Percentiles rank a stretch among this genome's conserved stretches.
These are phyloP conservation scores for Rheum nobile DNA, from an alignment of 148 eudicot genomes.

Conservation along the genomic window DNA sequence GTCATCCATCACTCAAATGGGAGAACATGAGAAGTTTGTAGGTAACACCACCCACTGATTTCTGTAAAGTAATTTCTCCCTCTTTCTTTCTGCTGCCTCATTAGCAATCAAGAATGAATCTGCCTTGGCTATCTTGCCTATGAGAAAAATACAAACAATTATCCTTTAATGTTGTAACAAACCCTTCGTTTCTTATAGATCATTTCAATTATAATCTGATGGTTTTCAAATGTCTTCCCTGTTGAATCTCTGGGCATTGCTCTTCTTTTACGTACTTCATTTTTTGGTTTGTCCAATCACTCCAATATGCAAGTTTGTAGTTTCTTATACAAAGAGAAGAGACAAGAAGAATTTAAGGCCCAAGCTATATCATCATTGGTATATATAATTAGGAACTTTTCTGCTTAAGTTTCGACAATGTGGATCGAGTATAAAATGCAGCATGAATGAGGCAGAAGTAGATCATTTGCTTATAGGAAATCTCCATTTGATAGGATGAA, in stretches of 20 bases:
- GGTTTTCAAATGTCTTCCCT: neutral
- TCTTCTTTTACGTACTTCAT: neutral
- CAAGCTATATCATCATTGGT: too few relatives aligned
- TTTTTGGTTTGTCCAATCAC: neutral
- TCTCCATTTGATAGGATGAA: too few relatives aligned
- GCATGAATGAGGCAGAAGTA: too few relatives aligned
- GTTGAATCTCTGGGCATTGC: neutral
- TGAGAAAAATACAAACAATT: neutral
- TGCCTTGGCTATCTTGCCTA: neutral
- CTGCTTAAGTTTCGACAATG: too few relatives aligned
- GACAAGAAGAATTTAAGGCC: neutral
- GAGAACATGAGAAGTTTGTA: neutral
- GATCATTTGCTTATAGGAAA: too few relatives aligned
- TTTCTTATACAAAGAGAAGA: neutral
- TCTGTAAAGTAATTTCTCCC: neutral
- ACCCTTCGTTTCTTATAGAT: neutral
- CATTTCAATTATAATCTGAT: neutral
- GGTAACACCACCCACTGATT: neutral
- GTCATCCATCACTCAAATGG: constrained; percentile 38
- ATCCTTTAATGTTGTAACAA: neutral
- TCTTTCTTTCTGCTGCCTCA: neutral
- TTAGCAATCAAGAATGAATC: neutral
- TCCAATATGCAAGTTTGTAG: neutral
- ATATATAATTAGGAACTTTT: too few relatives aligned
- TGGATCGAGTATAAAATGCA: too few relatives aligned